A percentile compares a stretch with the other conserved stretches of the same genome.
Evolutionary conservation across 495 filamentous ascomycete genomes (phyloP).

Genomic region (Tuber aestivum): DNA sequence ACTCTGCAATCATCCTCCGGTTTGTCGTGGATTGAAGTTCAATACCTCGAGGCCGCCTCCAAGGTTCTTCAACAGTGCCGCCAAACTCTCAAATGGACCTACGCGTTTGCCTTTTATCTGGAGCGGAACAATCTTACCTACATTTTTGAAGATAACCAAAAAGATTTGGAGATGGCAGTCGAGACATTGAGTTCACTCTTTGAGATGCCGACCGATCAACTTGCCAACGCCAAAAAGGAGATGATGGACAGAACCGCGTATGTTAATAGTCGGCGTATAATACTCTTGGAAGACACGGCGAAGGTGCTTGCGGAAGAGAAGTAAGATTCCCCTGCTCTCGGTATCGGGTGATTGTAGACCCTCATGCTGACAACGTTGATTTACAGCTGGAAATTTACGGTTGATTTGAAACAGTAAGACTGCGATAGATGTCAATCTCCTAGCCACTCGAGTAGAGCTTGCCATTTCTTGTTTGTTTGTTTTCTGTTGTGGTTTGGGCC

Average conservation of each 20-base stretch:
- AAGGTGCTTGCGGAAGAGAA: slow-evolving; percentile 80
- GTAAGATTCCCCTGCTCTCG: slow-evolving; percentile 39
- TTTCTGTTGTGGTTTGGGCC: not conserved
- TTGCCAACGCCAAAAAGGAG: slow-evolving; percentile 81
- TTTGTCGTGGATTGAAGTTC: slow-evolving; percentile 98
- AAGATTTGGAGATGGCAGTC: slow-evolving; percentile 93
- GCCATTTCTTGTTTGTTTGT: not conserved
- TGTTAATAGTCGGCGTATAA: slow-evolving; percentile 85
- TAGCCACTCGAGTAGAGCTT: slow-evolving; percentile 1
- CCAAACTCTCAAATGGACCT: slow-evolving; percentile 97
- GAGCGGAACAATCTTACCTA: slow-evolving; percentile 90
- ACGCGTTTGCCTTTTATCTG: slow-evolving; percentile 95
- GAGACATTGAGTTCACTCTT: slow-evolving; percentile 96
- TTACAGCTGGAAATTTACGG: slow-evolving; percentile 41
- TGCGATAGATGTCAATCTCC: not conserved
- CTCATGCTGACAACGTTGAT: slow-evolving; percentile 15
- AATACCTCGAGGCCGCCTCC: slow-evolving; percentile 87
- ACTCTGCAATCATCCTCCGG: slow-evolving; percentile 84
- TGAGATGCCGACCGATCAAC: slow-evolving; percentile 81
- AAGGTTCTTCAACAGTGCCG: slow-evolving; percentile 92
- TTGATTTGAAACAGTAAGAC: slow-evolving; percentile 29
- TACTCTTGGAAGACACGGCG: slow-evolving; percentile 83
- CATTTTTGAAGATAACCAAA: slow-evolving; percentile 98
- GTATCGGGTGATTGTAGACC: not conserved
- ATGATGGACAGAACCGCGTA: slow-evolving; percentile 98